Conservation (phyloP, 176 grass and related monocot genomes). For the Elaeis guineensis region DNA sequence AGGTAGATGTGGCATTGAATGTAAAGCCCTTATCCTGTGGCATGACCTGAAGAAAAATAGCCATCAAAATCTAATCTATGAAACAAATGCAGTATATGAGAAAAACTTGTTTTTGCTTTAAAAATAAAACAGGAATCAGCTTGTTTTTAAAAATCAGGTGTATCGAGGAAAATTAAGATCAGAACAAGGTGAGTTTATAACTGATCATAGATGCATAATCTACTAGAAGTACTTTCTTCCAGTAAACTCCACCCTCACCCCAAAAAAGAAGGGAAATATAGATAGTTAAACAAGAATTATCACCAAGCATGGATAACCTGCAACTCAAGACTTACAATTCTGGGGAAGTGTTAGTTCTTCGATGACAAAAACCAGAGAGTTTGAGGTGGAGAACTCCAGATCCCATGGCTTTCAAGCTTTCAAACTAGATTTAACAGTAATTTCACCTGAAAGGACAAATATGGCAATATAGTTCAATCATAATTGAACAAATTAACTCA, state of each 20-base stretch:
- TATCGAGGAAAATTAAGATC: too few relatives aligned
- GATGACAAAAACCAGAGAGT: neutral
- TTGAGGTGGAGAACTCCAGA: neutral
- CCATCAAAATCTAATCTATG: neutral
- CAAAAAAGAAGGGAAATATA: too few relatives aligned
- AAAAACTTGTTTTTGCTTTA: too few relatives aligned
- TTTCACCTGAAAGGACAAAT: slow-evolving; percentile 1
- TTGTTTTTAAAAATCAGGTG: too few relatives aligned
- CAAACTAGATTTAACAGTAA: neutral
- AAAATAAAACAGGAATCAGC: too few relatives aligned
- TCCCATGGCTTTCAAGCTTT: slow-evolving; percentile 1
- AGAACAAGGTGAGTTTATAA: too few relatives aligned
- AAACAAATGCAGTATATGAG: neutral
- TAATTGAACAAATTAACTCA: too few relatives aligned
- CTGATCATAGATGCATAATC: too few relatives aligned
- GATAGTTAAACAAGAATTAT: too few relatives aligned
- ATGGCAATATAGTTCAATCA: neutral
- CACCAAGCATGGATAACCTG: neutral
- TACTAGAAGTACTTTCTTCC: too few relatives aligned
- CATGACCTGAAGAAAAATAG: neutral
- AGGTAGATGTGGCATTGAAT: too few relatives aligned
- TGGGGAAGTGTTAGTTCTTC: neutral
- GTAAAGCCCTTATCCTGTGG: neutral
- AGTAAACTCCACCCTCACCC: too few relatives aligned
- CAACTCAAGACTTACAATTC: neutral